Percentiles rank a stretch among this genome's conserved stretches.
Evolutionary conservation across 257 asterid species (phyloP).

Genomic region (Agastache rugosa): DNA sequence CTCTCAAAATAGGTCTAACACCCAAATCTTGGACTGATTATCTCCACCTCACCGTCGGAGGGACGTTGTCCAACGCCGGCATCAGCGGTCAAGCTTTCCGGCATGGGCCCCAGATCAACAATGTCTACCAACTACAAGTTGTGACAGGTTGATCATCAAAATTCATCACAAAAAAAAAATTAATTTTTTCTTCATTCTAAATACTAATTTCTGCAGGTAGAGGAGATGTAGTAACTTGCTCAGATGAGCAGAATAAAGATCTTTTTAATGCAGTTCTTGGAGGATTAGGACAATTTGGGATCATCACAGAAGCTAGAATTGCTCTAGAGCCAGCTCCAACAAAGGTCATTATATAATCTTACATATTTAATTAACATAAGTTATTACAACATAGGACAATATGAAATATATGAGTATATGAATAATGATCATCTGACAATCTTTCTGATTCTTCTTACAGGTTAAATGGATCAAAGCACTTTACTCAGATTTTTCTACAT

Average conservation of each 20-base stretch:
- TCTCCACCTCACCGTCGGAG: slow-evolving; percentile 92
- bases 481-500: slow-evolving; percentile 69
- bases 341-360: slow-evolving; percentile 41
- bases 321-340: slow-evolving; percentile 79
- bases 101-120: slow-evolving; percentile 86
- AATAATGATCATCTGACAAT: slow-evolving; percentile 3
- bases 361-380: background rate
- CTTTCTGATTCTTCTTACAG: slow-evolving; percentile 43
- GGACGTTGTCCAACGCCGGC: slow-evolving; percentile 87
- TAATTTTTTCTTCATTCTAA: background rate
- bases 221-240: slow-evolving; percentile 74
- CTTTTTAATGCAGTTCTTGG: slow-evolving; percentile 82
- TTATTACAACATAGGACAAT: background rate
- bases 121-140: slow-evolving; percentile 78
- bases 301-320: slow-evolving; percentile 78
- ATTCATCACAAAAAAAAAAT: background rate
- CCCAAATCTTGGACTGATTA: slow-evolving; percentile 98
- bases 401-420: no score
- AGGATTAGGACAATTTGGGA: slow-evolving; percentile 88
- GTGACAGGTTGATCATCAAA: slow-evolving; percentile 71
- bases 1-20: slow-evolving; percentile 69
- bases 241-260: slow-evolving; percentile 65
- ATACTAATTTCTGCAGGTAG: slow-evolving; percentile 49
- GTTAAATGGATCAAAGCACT: slow-evolving; percentile 89
- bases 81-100: slow-evolving; percentile 89